Percentiles rank a stretch among this genome's conserved stretches.
These are phyloP conservation scores for Ehretia macrophylla DNA, from an alignment of 257 asterid genomes.

Conservation along the genomic window DNA sequence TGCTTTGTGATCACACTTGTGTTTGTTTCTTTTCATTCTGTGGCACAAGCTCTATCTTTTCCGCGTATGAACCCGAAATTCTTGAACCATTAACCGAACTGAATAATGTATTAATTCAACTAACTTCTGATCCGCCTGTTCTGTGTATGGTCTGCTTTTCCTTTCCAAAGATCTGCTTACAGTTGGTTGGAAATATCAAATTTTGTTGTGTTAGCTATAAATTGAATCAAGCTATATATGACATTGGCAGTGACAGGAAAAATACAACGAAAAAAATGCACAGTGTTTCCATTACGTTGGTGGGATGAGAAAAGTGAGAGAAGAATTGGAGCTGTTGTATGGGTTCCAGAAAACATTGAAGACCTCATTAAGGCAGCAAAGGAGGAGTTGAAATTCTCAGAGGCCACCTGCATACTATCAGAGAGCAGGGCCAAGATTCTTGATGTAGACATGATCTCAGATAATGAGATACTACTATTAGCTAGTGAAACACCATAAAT, in stretches of 20 bases:
- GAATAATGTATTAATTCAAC: too few relatives aligned
- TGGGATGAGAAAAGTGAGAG: slow-evolving; percentile 24
- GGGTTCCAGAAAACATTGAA: slow-evolving; percentile 38
- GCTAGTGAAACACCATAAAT: slow-evolving; percentile 17
- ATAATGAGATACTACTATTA: slow-evolving; percentile 29
- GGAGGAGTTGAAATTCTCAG: slow-evolving; percentile 17
- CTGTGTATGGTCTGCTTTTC: too few relatives aligned
- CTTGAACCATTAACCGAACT: too few relatives aligned
- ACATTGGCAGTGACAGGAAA: slow-evolving; percentile 13
- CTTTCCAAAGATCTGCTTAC: too few relatives aligned
- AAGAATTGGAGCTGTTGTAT: slow-evolving; percentile 27
- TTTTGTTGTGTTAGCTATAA: neutral
- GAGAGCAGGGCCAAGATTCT: slow-evolving; percentile 38
- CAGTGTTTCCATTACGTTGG: slow-evolving; percentile 25
- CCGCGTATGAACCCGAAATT: too few relatives aligned
- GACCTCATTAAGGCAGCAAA: slow-evolving; percentile 33
- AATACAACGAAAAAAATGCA: slow-evolving; percentile 20
- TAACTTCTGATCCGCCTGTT: too few relatives aligned
- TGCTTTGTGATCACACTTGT: too few relatives aligned
- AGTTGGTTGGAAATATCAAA: too few relatives aligned
- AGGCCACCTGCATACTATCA: slow-evolving; percentile 23
- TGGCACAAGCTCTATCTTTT: too few relatives aligned
- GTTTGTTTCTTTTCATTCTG: too few relatives aligned
- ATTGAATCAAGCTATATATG: too few relatives aligned
- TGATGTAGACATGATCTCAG: slow-evolving; percentile 23